Evolutionary conservation across 345 rosid genomes (phyloP).

Genomic region (Eucalyptus pauciflora): DNA sequence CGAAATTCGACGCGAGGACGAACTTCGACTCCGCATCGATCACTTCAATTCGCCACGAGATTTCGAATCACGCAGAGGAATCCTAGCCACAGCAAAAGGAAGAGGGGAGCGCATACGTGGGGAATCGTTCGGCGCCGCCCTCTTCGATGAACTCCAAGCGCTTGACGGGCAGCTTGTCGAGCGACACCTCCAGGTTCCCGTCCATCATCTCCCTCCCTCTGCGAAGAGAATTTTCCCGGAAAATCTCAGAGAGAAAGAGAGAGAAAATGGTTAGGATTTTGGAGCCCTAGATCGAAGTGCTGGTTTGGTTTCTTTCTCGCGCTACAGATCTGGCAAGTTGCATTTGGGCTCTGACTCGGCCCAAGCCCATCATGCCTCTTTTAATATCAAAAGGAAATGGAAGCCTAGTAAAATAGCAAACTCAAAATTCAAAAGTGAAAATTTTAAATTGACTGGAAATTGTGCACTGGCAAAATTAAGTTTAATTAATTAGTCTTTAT

Average conservation of each 20-base stretch:
- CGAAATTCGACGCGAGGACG: not conserved
- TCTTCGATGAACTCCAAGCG: slow-evolving; percentile 80
- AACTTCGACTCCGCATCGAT: not conserved
- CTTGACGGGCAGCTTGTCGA: slow-evolving; percentile 76
- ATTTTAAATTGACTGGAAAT: not conserved
- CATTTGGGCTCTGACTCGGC: not conserved
- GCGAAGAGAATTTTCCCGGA: not conserved
- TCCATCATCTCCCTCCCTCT: slow-evolving; percentile 22
- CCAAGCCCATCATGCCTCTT: not conserved
- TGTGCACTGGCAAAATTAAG: not conserved
- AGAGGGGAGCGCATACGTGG: slow-evolving; percentile 29
- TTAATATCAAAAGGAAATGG: not conserved
- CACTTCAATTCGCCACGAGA: not conserved
- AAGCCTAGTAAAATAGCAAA: not conserved
- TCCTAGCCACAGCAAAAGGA: not conserved
- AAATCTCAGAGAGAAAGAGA: not conserved
- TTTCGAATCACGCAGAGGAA: not conserved
- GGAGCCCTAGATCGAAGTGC: not conserved
- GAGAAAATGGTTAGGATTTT: not conserved
- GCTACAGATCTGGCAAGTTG: not conserved
- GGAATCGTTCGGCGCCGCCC: slow-evolving; percentile 69
- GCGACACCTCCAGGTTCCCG: slow-evolving; percentile 50
- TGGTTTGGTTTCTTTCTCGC: not conserved
- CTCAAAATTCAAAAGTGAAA: not conserved
- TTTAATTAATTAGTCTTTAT: not conserved